phyloP scores from a whole-genome alignment of 108 stramenopile species.

The Schizochytrium sp. region DNA sequence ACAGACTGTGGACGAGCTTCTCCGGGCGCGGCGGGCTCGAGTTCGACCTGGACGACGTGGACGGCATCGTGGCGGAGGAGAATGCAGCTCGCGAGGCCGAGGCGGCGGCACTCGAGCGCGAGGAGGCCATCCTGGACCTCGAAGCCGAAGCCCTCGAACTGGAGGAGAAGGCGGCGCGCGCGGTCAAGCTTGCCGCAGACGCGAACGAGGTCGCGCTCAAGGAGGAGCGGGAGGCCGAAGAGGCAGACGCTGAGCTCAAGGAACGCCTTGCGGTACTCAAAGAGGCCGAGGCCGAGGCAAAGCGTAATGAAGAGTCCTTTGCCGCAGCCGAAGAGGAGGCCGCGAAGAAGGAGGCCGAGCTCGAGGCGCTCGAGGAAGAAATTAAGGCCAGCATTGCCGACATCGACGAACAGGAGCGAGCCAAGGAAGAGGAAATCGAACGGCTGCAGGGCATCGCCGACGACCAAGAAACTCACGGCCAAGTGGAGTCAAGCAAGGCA shows the following conservation, averaged over 20 bases:
- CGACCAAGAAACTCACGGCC: neutral
- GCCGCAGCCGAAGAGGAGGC: neutral
- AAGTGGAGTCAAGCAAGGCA: neutral
- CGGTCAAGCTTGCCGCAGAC: neutral
- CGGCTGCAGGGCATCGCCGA: neutral
- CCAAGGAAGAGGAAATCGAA: neutral
- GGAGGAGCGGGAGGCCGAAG: neutral
- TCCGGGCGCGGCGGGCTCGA: neutral
- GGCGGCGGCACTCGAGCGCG: neutral
- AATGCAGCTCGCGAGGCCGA: neutral
- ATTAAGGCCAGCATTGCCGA: neutral
- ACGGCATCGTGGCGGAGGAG: slow-evolving; percentile 1
- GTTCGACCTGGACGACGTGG: neutral
- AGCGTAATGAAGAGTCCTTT: neutral
- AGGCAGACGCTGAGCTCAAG: neutral
- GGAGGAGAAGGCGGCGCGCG: neutral
- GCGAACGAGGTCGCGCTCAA: neutral
- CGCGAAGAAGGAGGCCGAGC: neutral
- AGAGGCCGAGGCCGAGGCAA: neutral
- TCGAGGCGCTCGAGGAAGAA: neutral
- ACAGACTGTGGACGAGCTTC: neutral
- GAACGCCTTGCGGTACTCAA: neutral
- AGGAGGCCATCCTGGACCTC: neutral
- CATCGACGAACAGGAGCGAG: neutral
- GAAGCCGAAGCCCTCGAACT: neutral